Evolutionary conservation across 352 stramenopile genomes (phyloP).

Genomic region (Pythium periplocum): DNA sequence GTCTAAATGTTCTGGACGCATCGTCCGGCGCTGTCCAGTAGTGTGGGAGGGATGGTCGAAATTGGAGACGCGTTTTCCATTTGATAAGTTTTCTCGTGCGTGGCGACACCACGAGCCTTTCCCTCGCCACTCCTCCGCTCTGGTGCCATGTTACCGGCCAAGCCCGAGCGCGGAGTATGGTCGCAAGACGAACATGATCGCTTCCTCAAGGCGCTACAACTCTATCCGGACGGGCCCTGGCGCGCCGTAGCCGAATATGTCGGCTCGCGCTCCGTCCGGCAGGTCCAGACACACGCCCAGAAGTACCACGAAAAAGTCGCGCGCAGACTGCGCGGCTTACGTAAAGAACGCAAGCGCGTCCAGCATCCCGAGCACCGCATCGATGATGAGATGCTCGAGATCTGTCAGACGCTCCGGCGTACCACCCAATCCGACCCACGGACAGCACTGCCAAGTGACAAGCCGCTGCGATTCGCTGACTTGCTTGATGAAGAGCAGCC

Average conservation of each 20-base stretch:
- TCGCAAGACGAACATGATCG: slow-evolving; percentile 54
- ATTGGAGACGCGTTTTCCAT: too few species aligned
- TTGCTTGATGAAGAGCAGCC: too few species aligned
- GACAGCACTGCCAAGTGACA: slow-evolving; percentile 1
- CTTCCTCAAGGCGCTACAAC: slow-evolving; percentile 46
- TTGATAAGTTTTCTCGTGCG: too few species aligned
- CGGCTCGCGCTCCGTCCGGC: slow-evolving; percentile 45
- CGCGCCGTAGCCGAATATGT: slow-evolving; percentile 38
- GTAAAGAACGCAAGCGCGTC: slow-evolving; percentile 27
- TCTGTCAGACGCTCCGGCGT: slow-evolving; percentile 6
- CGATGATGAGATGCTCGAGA: slow-evolving; percentile 8
- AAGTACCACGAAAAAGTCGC: slow-evolving; percentile 60
- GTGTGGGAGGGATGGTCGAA: too few species aligned
- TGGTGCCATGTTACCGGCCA: slow-evolving; percentile 10
- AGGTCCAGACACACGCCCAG: slow-evolving; percentile 60
- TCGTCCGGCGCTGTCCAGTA: too few species aligned
- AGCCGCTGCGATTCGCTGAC: not conserved
- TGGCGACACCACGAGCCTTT: too few species aligned
- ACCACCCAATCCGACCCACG: slow-evolving; percentile 5
- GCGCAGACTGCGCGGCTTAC: slow-evolving; percentile 36
- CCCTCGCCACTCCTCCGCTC: too few species aligned
- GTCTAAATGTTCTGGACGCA: too few species aligned
- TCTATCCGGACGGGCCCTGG: slow-evolving; percentile 52
- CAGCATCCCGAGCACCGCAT: not conserved
- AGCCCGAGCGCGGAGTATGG: slow-evolving; percentile 22